These are phyloP conservation scores for Penicillium capsulatum DNA, from an alignment of 2,329 filamentous ascomycete genomes.

Conservation along the genomic window DNA sequence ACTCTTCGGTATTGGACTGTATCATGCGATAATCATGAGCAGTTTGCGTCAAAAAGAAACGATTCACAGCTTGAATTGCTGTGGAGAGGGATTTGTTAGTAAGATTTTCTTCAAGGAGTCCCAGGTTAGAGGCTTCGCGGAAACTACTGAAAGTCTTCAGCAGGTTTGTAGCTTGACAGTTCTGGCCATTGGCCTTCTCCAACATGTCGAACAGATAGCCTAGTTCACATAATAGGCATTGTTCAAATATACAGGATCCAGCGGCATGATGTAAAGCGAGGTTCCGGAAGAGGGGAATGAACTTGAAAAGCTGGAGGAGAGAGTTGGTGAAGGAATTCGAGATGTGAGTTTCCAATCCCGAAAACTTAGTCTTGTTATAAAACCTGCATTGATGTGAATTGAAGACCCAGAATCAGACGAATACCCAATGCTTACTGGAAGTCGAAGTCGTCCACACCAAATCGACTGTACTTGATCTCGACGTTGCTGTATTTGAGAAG, in stretches of 20 bases:
- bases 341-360: conserved; percentile 92
- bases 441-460: conserved; percentile 98
- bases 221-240: conserved; percentile 86
- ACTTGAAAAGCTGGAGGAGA: conserved; percentile 84
- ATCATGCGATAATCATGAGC: conserved; percentile 70
- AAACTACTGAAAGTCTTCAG: conserved; percentile 83
- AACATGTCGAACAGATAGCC: conserved; percentile 98
- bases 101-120: conserved; percentile 78
- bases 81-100: conserved; percentile 68
- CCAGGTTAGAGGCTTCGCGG: conserved; percentile 70
- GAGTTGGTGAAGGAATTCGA: conserved; percentile 95
- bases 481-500: conserved; percentile 87
- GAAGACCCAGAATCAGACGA: too few relatives aligned
- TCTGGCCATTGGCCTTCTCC: conserved; percentile 87
- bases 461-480: conserved; percentile 98
- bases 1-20: conserved; percentile 55
- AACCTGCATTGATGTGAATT: conserved; percentile 52
- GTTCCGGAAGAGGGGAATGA: conserved; percentile 83
- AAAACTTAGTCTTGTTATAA: conserved; percentile 90
- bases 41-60: conserved; percentile 81
- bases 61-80: conserved; percentile 80
- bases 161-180: conserved; percentile 94
- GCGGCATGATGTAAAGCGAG: conserved; percentile 84
- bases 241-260: conserved; percentile 73
- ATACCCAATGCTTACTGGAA: conserved; percentile 67